These are phyloP conservation scores for Ceratocystis huliohia DNA, from an alignment of 2,329 filamentous ascomycete species.

Conservation along the genomic window DNA sequence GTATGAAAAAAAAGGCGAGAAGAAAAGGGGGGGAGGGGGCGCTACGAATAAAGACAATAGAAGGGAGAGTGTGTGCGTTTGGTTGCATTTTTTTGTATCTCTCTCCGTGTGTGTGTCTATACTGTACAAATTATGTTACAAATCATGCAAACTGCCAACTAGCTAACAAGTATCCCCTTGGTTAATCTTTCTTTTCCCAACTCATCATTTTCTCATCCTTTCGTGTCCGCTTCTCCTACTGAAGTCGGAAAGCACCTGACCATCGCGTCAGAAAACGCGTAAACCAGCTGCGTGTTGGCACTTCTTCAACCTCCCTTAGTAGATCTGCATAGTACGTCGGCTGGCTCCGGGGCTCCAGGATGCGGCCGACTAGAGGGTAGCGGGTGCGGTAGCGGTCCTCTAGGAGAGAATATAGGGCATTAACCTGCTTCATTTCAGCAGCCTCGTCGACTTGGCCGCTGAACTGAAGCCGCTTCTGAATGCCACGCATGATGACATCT, in stretches of 20 bases:
- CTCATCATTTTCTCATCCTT: neutral
- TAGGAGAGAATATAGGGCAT: conserved; percentile 46
- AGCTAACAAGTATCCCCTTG: neutral
- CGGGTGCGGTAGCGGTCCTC: conserved; percentile 44
- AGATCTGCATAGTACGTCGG: conserved; percentile 52
- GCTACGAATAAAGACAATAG: neutral
- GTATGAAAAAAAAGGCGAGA: neutral
- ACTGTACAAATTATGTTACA: conserved; percentile 12
- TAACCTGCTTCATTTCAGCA: conserved; percentile 33
- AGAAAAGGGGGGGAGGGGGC: neutral
- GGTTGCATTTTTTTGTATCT: neutral
- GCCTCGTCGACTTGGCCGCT: neutral
- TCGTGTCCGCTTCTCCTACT: conserved; percentile 28
- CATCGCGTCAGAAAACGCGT: conserved; percentile 41
- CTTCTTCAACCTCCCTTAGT: conserved; percentile 49
- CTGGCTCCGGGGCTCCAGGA: conserved; percentile 48
- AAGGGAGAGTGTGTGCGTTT: neutral
- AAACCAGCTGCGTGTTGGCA: conserved; percentile 44
- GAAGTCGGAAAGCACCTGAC: conserved; percentile 46
- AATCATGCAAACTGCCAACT: neutral
- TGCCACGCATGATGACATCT: conserved; percentile 33
- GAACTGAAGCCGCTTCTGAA: conserved; percentile 26
- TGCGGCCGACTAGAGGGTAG: conserved; percentile 21
- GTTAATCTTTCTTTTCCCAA: neutral
- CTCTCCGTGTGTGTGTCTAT: neutral